A percentile compares a stretch with the other conserved stretches of the same genome.
Conservation (phyloP, 495 filamentous ascomycete species). For the Chaetomium fimeti region DNA sequence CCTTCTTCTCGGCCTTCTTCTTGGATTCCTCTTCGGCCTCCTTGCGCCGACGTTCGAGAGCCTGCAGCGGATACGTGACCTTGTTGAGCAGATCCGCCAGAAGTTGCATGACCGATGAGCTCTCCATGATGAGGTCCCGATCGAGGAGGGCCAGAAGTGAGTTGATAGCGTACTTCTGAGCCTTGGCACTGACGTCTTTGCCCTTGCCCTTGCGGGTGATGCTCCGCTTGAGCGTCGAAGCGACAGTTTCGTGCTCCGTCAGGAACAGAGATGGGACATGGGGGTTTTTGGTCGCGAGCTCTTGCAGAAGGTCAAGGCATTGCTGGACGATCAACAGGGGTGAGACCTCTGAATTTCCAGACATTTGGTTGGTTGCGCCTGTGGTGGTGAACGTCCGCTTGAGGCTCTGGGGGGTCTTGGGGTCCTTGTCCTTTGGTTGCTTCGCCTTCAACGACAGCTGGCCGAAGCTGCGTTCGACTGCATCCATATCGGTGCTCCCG, state of each 20-base stretch:
- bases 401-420: conserved; percentile 74
- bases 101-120: conserved; percentile 89
- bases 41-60: conserved; percentile 81
- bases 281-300: conserved; percentile 72
- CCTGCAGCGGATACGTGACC: conserved; percentile 82
- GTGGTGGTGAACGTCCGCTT: conserved; percentile 67
- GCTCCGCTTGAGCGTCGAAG: conserved; percentile 69
- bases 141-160: conserved; percentile 84
- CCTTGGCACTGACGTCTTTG: conserved; percentile 77
- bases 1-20: conserved; percentile 50
- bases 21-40: conserved; percentile 59
- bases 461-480: conserved; percentile 91
- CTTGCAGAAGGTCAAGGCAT: conserved; percentile 77
- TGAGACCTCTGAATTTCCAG: conserved; percentile 72
- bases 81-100: conserved; percentile 81
- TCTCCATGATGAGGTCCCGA: conserved; percentile 90
- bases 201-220: conserved; percentile 81
- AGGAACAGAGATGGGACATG: conserved; percentile 91
- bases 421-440: conserved; percentile 61
- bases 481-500: conserved; percentile 85
- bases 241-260: conserved; percentile 84
- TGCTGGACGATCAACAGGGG: conserved; percentile 95
- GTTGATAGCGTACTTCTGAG: conserved; percentile 87
- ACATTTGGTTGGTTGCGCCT: conserved; percentile 47
- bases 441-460: conserved; percentile 89